phyloP scores from a whole-genome alignment of 148 eudicot genomes.

The Cornus kousa region DNA sequence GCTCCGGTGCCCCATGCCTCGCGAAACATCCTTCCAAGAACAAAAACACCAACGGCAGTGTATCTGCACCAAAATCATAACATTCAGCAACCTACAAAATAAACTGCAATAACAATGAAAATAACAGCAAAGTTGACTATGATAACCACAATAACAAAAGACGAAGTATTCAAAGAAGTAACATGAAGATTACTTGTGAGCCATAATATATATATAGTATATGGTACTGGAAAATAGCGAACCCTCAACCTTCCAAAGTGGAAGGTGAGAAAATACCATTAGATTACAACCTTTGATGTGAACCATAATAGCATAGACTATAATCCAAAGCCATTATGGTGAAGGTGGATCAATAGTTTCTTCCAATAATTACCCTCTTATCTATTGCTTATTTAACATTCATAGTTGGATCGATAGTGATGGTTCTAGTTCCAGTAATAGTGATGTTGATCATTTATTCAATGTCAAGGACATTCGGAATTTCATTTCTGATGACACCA shows the following conservation, averaged over 20 bases:
- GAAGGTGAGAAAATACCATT: too few species aligned
- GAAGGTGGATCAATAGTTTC: background rate
- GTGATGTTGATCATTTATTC: too few species aligned
- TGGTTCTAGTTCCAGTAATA: too few species aligned
- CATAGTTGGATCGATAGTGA: too few species aligned
- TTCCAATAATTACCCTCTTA: background rate
- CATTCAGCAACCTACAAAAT: background rate
- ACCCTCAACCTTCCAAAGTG: too few species aligned
- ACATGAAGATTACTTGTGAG: background rate
- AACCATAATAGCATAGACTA: background rate
- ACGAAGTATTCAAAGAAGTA: background rate
- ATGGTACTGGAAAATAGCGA: too few species aligned
- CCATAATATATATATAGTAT: background rate
- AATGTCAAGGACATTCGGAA: too few species aligned
- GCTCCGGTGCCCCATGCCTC: constrained; percentile 90
- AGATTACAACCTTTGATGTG: background rate
- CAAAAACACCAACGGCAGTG: constrained; percentile 98
- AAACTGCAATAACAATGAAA: background rate
- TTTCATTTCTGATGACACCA: too few species aligned
- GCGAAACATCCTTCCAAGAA: constrained; percentile 84
- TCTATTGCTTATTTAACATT: too few species aligned
- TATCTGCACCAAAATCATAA: constrained; percentile 46
- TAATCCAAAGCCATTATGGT: background rate
- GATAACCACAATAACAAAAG: background rate
- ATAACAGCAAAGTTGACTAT: background rate